These are phyloP conservation scores for Metarhizium album DNA, from an alignment of 2,329 filamentous ascomycete genomes.

Conservation along the genomic window DNA sequence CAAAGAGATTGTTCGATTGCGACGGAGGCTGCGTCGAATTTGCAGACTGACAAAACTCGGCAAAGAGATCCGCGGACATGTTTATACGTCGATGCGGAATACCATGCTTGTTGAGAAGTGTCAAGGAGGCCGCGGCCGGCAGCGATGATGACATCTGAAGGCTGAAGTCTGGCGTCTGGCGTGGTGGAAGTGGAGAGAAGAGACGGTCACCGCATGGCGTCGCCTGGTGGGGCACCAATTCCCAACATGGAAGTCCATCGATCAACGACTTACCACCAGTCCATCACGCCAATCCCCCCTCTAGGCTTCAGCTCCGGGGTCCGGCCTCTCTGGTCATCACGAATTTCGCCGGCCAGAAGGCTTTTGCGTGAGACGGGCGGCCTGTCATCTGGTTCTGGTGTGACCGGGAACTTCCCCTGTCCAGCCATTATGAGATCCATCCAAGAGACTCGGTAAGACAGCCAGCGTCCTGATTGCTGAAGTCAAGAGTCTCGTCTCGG, in stretches of 20 bases:
- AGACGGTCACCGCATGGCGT: no score
- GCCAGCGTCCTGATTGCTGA: no score
- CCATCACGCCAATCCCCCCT: background rate
- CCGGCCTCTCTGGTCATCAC: background rate
- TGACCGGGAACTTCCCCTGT: background rate
- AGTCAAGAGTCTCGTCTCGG: no score
- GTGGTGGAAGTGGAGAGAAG: no score
- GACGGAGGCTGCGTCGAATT: slow-evolving; percentile 18
- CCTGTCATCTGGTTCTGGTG: background rate
- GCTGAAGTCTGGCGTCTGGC: no score
- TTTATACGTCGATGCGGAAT: slow-evolving; percentile 2
- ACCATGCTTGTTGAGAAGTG: background rate
- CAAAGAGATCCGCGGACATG: slow-evolving; percentile 58
- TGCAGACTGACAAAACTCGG: slow-evolving; percentile 46
- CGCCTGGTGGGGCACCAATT: no score
- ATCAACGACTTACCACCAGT: no score
- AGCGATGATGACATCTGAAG: background rate
- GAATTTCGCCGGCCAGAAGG: background rate
- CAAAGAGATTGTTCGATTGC: slow-evolving; percentile 5
- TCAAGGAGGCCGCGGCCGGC: background rate
- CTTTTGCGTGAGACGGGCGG: background rate
- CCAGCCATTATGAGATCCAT: slow-evolving; percentile 24
- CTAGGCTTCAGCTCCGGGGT: no score
- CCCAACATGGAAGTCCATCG: no score
- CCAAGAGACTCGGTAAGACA: slow-evolving; percentile 27